Conservation (phyloP, 805 yeast species). For the Lachancea cidri region DNA sequence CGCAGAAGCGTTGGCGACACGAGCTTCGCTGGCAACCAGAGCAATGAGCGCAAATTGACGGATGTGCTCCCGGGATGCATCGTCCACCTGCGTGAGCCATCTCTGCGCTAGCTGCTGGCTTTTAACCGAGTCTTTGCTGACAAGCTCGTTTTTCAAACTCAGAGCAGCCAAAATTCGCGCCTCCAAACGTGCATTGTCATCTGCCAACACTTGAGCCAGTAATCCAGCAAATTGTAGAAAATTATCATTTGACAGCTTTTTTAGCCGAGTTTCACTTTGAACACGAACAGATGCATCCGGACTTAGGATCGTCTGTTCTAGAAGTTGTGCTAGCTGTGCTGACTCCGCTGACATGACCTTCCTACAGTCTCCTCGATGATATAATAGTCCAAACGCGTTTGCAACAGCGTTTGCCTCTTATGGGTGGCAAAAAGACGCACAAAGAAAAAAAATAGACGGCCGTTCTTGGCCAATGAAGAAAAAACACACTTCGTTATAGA, state of each 20-base stretch:
- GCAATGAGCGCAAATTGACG: conserved; percentile 61
- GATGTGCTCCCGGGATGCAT: conserved; percentile 52
- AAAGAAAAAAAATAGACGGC: not conserved
- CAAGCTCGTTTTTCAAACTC: conserved; percentile 79
- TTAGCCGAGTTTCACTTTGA: conserved; percentile 74
- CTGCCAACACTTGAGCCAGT: conserved; percentile 66
- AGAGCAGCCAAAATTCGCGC: conserved; percentile 90
- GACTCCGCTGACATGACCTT: conserved; percentile 21
- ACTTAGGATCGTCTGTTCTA: conserved; percentile 74
- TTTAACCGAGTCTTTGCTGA: conserved; percentile 69
- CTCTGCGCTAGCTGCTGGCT: conserved; percentile 57
- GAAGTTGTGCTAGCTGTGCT: conserved; percentile 56
- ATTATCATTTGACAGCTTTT: conserved; percentile 64
- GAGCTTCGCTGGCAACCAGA: conserved; percentile 54
- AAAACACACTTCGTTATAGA: not conserved
- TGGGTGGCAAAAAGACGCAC: conserved; percentile 3
- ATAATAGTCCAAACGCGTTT: not conserved
- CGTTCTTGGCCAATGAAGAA: conserved; percentile 1
- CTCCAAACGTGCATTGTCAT: conserved; percentile 60
- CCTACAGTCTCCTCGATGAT: not conserved
- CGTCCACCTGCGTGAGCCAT: conserved; percentile 60
- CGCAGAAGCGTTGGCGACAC: conserved; percentile 85
- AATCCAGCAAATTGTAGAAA: conserved; percentile 69
- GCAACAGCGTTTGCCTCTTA: conserved; percentile 1
- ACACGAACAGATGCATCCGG: conserved; percentile 62